A percentile compares a stretch with the other conserved stretches of the same genome.
These are phyloP conservation scores for Heritiera fomes DNA, from an alignment of 345 rosid species.

Conservation along the genomic window DNA sequence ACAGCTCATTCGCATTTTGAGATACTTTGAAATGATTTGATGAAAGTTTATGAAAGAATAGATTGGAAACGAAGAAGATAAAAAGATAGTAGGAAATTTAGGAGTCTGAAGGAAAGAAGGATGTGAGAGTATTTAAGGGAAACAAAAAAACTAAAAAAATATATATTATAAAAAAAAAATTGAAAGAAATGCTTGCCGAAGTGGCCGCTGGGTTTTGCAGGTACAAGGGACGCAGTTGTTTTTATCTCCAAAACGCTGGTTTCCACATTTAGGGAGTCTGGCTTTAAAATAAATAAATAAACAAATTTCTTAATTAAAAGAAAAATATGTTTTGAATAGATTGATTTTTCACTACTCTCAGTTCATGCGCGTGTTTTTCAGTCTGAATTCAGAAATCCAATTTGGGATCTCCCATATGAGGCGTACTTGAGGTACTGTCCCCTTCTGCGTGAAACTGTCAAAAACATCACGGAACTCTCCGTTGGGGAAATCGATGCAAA, in stretches of 20 bases:
- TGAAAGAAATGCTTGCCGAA: slow-evolving; percentile 12
- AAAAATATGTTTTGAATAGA: too few relatives aligned
- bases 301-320: neutral
- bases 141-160: neutral
- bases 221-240: slow-evolving; percentile 39
- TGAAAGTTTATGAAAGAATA: too few relatives aligned
- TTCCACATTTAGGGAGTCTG: slow-evolving; percentile 38
- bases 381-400: neutral
- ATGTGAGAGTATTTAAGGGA: slow-evolving; percentile 16
- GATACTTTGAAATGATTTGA: slow-evolving; percentile 28
- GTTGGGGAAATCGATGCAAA: slow-evolving; percentile 18
- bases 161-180: neutral
- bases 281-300: neutral
- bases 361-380: slow-evolving; percentile 9
- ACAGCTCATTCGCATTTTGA: slow-evolving; percentile 88
- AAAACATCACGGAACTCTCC: neutral
- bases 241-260: slow-evolving; percentile 39
- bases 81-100: neutral
- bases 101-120: slow-evolving; percentile 17
- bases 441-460: slow-evolving; percentile 9
- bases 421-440: slow-evolving; percentile 17
- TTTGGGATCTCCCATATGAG: neutral
- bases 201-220: slow-evolving; percentile 42
- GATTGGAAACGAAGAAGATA: slow-evolving; percentile 20
- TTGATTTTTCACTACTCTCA: slow-evolving; percentile 1